These are phyloP conservation scores for Backusella sp. DNA, from an alignment of 192 early-diverging fungal species.

Conservation along the genomic window DNA sequence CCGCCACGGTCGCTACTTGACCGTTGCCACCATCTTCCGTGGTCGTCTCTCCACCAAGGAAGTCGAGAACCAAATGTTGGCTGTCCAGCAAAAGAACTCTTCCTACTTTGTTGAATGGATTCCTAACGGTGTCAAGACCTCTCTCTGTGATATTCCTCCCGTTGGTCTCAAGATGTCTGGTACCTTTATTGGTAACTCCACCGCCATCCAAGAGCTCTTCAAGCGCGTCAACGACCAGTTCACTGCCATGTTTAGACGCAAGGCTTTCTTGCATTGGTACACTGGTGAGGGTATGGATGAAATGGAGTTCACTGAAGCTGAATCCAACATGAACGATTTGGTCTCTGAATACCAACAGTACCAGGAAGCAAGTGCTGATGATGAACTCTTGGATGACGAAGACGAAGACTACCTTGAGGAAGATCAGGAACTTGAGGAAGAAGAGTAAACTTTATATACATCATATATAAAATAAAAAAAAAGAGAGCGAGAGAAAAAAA, in stretches of 20 bases:
- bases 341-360: slow-evolving; percentile 87
- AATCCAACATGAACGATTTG: slow-evolving; percentile 54
- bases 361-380: slow-evolving; percentile 31
- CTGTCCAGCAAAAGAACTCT: slow-evolving; percentile 67
- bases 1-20: slow-evolving; percentile 94
- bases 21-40: slow-evolving; percentile 81
- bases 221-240: slow-evolving; percentile 89
- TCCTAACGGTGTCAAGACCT: slow-evolving; percentile 91
- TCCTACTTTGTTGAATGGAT: slow-evolving; percentile 95
- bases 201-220: slow-evolving; percentile 90
- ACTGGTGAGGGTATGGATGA: slow-evolving; percentile 91
- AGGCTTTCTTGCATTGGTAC: slow-evolving; percentile 97
- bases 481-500: background rate
- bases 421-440: slow-evolving; percentile 19
- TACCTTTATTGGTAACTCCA: slow-evolving; percentile 89
- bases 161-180: slow-evolving; percentile 86
- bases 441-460: background rate
- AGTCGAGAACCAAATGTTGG: slow-evolving; percentile 75
- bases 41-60: slow-evolving; percentile 77
- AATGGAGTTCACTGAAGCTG: slow-evolving; percentile 36
- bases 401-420: slow-evolving; percentile 26
- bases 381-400: slow-evolving; percentile 31
- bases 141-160: slow-evolving; percentile 87
- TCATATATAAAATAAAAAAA: background rate
- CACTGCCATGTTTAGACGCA: slow-evolving; percentile 86